These are phyloP conservation scores for Colletotrichum sp. DNA, from an alignment of 2,329 filamentous ascomycete genomes.

Conservation along the genomic window DNA sequence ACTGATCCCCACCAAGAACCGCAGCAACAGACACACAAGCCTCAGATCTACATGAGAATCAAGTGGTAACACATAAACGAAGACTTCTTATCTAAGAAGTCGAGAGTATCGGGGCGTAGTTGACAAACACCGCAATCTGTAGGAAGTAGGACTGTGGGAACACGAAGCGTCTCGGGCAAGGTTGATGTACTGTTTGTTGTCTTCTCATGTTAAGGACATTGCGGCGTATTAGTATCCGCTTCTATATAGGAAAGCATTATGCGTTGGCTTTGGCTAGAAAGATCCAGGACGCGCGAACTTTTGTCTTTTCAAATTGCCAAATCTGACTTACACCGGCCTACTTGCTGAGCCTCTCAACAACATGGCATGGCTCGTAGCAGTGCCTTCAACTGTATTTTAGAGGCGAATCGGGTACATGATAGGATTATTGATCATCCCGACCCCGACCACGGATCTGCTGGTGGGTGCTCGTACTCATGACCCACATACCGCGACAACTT, in stretches of 20 bases:
- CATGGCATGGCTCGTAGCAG: not conserved
- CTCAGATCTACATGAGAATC: not conserved
- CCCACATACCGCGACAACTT: not conserved
- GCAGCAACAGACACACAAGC: not conserved
- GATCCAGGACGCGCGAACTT: not conserved
- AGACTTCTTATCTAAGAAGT: not conserved
- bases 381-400: not conserved
- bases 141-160: not conserved
- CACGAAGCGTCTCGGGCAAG: not conserved
- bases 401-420: not conserved
- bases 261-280: not conserved
- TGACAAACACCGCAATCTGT: not conserved
- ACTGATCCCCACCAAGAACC: not conserved
- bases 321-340: not conserved
- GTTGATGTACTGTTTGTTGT: too few species aligned
- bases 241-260: not conserved
- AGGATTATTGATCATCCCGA: not conserved
- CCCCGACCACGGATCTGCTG: not conserved
- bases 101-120: not conserved
- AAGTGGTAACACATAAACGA: not conserved
- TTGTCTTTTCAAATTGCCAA: not conserved
- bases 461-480: not conserved
- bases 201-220: not conserved
- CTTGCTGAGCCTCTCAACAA: not conserved
- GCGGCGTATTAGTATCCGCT: not conserved